These are phyloP conservation scores for Ulvella scutata DNA, from an alignment of 139 green algal genomes.

Conservation along the genomic window DNA sequence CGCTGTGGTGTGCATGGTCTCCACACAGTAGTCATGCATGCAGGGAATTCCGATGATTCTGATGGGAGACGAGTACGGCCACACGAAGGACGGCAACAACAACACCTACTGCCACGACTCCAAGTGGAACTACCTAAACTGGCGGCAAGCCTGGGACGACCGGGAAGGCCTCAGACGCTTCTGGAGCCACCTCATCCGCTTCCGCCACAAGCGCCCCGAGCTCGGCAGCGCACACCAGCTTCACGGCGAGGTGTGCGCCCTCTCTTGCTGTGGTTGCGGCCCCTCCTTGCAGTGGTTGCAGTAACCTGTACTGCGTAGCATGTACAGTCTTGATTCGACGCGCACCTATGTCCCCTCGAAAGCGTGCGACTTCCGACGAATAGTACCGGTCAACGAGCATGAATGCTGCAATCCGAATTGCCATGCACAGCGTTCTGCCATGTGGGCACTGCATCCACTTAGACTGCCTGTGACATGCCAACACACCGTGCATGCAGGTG, in stretches of 20 bases:
- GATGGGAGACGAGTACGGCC: conserved; percentile 95
- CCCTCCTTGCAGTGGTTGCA: conserved; percentile 4
- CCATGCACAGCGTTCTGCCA: too few species aligned
- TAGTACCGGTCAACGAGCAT: not conserved
- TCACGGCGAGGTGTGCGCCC: not conserved
- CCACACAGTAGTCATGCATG: too few species aligned
- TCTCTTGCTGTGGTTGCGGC: conserved; percentile 9
- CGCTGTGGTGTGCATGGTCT: conserved; percentile 4
- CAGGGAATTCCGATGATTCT: conserved; percentile 88
- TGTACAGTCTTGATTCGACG: not conserved
- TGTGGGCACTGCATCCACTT: too few species aligned
- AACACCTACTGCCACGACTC: conserved; percentile 99
- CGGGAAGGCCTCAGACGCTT: conserved; percentile 56
- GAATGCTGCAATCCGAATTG: not conserved
- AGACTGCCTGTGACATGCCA: too few species aligned
- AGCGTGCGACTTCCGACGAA: too few species aligned
- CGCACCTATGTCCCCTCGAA: too few species aligned
- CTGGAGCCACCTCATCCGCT: conserved; percentile 38
- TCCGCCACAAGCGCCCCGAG: conserved; percentile 16
- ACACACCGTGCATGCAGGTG: conserved; percentile 8
- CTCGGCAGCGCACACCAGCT: not conserved
- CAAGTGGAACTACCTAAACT: conserved; percentile 55
- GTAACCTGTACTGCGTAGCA: conserved; percentile 38
- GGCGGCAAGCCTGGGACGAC: conserved; percentile 30
- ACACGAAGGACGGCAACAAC: conserved; percentile 93